A percentile compares a stretch with the other conserved stretches of the same genome.
phyloP scores from a whole-genome alignment of 305 asterid species.

The Rubia tinctorum region DNA sequence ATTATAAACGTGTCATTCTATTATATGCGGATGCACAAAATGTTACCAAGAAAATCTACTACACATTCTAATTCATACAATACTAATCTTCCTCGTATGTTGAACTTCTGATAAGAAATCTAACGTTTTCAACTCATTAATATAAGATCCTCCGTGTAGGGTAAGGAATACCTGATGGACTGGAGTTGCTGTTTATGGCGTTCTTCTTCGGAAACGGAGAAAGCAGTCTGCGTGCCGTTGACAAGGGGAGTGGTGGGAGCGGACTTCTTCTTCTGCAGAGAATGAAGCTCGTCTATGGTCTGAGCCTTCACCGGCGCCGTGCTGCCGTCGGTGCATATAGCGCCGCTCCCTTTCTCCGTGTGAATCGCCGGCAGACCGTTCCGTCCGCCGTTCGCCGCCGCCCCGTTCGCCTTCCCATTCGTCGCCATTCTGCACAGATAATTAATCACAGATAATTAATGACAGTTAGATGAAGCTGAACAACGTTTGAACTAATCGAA shows the following conservation, averaged over 20 bases:
- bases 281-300: constrained; percentile 78
- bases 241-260: constrained; percentile 73
- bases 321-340: constrained; percentile 76
- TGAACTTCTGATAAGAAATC: not conserved
- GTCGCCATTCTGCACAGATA: not conserved
- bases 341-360: constrained; percentile 56
- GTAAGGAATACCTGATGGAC: constrained; percentile 52
- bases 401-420: not conserved
- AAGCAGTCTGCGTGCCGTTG: constrained; percentile 38
- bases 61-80: no score
- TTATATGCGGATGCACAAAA: no score
- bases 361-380: constrained; percentile 62
- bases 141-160: no score
- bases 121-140: not conserved
- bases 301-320: constrained; percentile 71
- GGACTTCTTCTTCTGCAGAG: constrained; percentile 72
- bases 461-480: not conserved
- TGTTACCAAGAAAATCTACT: no score
- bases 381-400: constrained; percentile 26
- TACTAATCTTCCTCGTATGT: no score
- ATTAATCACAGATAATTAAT: not conserved
- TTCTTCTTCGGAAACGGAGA: constrained; percentile 51
- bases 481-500: not conserved
- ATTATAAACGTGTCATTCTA: no score
- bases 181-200: constrained; percentile 83